phyloP scores from a whole-genome alignment of 257 asterid genomes.

The Coffea eugenioides region DNA sequence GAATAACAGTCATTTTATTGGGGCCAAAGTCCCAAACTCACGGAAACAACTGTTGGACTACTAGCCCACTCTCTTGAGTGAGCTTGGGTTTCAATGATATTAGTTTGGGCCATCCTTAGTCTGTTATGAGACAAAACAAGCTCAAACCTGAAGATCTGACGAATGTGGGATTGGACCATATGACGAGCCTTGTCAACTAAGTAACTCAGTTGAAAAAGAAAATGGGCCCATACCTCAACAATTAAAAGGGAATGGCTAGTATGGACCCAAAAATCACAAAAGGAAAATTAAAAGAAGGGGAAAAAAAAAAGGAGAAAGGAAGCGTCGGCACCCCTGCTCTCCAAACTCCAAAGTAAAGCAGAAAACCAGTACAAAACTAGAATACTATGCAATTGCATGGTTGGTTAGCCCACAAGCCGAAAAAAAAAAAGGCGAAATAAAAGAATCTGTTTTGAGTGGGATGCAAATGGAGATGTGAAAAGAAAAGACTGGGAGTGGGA shows the following conservation, averaged over 20 bases:
- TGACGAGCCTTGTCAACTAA: not conserved
- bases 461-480: not conserved
- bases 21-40: not conserved
- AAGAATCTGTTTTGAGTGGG: not conserved
- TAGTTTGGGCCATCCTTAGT: too few species aligned
- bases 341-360: not conserved
- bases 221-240: not conserved
- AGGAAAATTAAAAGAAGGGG: not conserved
- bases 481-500: not conserved
- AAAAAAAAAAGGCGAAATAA: not conserved
- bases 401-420: not conserved
- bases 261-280: not conserved
- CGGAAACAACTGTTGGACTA: not conserved
- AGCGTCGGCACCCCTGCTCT: not conserved
- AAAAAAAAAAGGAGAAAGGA: not conserved
- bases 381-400: not conserved
- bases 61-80: not conserved
- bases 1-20: not conserved
- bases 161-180: too few species aligned
- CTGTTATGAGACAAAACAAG: too few species aligned
- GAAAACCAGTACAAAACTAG: not conserved
- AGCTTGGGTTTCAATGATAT: too few species aligned
- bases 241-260: not conserved
- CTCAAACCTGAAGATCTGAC: not conserved
- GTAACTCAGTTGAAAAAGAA: not conserved